Percentiles rank a stretch among this genome's conserved stretches.
These are phyloP conservation scores for Monosporascus sp. DNA, from an alignment of 2,329 filamentous ascomycete species.

Conservation along the genomic window DNA sequence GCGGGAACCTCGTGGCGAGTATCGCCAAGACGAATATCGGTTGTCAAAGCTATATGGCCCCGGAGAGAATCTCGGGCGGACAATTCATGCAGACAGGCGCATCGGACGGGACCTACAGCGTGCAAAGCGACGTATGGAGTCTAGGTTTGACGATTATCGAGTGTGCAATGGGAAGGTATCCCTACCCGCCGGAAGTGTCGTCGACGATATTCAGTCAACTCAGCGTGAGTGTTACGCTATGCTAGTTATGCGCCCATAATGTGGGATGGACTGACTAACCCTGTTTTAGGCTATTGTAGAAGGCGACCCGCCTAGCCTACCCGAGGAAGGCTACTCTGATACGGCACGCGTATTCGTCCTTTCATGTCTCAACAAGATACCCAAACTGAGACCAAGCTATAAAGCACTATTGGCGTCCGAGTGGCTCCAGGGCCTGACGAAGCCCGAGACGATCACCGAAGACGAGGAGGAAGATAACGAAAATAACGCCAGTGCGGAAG, in stretches of 20 bases:
- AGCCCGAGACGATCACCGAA: conserved; percentile 49
- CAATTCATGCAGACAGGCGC: conserved; percentile 65
- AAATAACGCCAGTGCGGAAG: conserved; percentile 30
- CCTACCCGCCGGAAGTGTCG: conserved; percentile 94
- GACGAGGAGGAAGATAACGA: conserved; percentile 30
- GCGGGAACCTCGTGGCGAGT: conserved; percentile 91
- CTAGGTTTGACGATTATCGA: conserved; percentile 92
- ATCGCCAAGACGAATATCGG: conserved; percentile 99
- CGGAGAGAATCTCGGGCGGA: conserved; percentile 87
- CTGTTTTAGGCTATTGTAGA: conserved; percentile 81
- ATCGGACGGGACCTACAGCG: conserved; percentile 86
- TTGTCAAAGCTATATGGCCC: conserved; percentile 99
- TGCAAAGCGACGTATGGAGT: conserved; percentile 98
- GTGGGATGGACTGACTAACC: conserved; percentile 13
- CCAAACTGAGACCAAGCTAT: conserved; percentile 89
- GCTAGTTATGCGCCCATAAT: background rate
- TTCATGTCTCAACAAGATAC: conserved; percentile 87
- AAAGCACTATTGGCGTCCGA: conserved; percentile 81
- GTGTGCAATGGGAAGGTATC: conserved; percentile 89
- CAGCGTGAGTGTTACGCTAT: conserved; percentile 62
- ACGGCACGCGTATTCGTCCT: conserved; percentile 80
- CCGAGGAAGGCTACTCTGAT: conserved; percentile 70
- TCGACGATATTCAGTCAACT: conserved; percentile 98
- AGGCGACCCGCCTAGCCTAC: conserved; percentile 87
- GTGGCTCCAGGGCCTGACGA: conserved; percentile 74